Percentiles rank a stretch among this genome's conserved stretches.
Conservation (phyloP, 176 grass and related monocot species). For the Chloris gayana region DNA sequence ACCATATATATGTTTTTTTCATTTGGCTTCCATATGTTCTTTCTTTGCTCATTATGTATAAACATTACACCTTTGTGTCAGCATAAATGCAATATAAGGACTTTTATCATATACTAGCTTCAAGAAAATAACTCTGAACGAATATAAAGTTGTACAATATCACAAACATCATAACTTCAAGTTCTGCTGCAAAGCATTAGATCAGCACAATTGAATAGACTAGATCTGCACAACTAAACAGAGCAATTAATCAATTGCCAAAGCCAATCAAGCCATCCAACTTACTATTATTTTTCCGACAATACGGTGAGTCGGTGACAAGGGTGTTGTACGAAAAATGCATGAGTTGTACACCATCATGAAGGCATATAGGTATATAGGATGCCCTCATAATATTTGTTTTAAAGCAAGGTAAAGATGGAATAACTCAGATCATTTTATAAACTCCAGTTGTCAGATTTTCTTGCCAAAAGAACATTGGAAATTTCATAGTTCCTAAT, state of each 20-base stretch:
- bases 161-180: neutral
- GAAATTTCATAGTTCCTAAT: neutral
- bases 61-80: neutral
- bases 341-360: neutral
- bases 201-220: neutral
- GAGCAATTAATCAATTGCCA: neutral
- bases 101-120: neutral
- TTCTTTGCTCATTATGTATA: neutral
- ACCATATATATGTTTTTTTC: neutral
- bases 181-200: neutral
- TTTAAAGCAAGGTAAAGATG: neutral
- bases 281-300: slow-evolving; percentile 2
- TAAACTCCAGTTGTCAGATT: neutral
- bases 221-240: too few species aligned
- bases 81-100: slow-evolving; percentile 5
- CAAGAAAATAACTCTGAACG: neutral
- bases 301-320: neutral
- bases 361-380: neutral
- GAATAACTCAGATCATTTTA: neutral
- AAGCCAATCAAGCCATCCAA: neutral
- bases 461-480: neutral
- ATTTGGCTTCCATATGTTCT: neutral
- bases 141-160: neutral
- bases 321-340: neutral
- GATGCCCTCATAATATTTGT: neutral